Conservation (phyloP, 257 asterid species). For the Orobanche coerulescens region DNA sequence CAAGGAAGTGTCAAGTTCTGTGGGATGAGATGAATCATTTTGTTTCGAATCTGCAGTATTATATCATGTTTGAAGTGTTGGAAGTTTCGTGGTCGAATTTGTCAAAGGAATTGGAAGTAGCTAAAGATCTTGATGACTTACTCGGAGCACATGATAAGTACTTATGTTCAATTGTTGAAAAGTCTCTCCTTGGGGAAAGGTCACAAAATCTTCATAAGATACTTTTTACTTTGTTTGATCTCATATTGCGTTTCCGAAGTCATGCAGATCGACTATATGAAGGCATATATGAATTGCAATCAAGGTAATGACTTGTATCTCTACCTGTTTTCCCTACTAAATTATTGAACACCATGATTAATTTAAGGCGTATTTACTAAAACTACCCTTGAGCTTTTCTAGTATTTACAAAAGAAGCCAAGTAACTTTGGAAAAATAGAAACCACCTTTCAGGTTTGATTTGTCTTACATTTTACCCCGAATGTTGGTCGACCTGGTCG, state of each 20-base stretch:
- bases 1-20: slow-evolving; percentile 94
- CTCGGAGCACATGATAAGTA: slow-evolving; percentile 91
- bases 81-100: slow-evolving; percentile 93
- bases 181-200: slow-evolving; percentile 92
- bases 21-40: slow-evolving; percentile 99
- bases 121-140: slow-evolving; percentile 91
- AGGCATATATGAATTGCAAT: slow-evolving; percentile 85
- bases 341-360: neutral
- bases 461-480: too few species aligned
- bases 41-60: slow-evolving; percentile 88
- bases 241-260: slow-evolving; percentile 76
- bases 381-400: too few species aligned
- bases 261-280: slow-evolving; percentile 90
- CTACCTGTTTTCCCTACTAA: slow-evolving; percentile 6
- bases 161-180: slow-evolving; percentile 72
- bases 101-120: slow-evolving; percentile 76
- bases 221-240: slow-evolving; percentile 73
- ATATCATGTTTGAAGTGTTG: slow-evolving; percentile 96
- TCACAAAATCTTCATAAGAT: slow-evolving; percentile 69
- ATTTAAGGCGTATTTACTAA: too few species aligned
- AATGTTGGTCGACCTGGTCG: too few species aligned
- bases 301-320: slow-evolving; percentile 49
- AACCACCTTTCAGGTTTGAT: too few species aligned
- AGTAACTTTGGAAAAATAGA: too few species aligned
- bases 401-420: too few species aligned